Conservation (phyloP, 495 filamentous ascomycete genomes). For the Penicillium egyptiacum region DNA sequence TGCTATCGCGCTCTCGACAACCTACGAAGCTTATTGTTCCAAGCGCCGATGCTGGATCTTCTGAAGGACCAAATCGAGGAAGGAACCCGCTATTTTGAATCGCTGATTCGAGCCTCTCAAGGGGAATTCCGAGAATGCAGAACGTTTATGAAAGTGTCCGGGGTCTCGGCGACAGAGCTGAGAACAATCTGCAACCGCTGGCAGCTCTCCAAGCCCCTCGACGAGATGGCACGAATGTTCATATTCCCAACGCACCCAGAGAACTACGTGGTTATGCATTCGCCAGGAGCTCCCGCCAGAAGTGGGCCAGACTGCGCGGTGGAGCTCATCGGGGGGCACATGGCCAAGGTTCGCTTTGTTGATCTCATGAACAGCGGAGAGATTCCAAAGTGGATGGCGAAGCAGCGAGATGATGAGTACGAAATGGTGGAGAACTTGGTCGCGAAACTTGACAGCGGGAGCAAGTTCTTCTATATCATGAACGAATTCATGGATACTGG, state of each 20-base stretch:
- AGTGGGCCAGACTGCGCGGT: background rate
- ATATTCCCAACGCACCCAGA: constrained; percentile 8
- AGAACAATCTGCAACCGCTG: constrained; percentile 1
- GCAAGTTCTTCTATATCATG: constrained; percentile 8
- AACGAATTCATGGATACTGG: constrained; percentile 9
- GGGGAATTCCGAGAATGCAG: background rate
- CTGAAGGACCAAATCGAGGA: constrained; percentile 3
- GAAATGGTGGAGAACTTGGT: constrained; percentile 4
- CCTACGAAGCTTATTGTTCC: constrained; percentile 2
- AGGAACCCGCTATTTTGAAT: constrained; percentile 7
- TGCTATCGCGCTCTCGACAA: constrained; percentile 6
- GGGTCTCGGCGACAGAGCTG: constrained; percentile 4
- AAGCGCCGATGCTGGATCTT: constrained; percentile 3
- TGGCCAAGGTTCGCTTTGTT: constrained; percentile 5
- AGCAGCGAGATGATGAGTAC: background rate
- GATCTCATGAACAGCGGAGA: background rate
- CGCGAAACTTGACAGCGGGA: constrained; percentile 8
- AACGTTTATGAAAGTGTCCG: constrained; percentile 1
- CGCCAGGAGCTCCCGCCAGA: background rate
- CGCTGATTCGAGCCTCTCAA: background rate
- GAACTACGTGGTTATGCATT: constrained; percentile 5
- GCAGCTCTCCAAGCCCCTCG: background rate
- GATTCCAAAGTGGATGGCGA: background rate
- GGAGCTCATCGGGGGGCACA: constrained; percentile 10
- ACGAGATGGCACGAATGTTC: constrained; percentile 2